Conservation (phyloP, 2,329 filamentous ascomycete species). For the Nothopassalora personata region DNA sequence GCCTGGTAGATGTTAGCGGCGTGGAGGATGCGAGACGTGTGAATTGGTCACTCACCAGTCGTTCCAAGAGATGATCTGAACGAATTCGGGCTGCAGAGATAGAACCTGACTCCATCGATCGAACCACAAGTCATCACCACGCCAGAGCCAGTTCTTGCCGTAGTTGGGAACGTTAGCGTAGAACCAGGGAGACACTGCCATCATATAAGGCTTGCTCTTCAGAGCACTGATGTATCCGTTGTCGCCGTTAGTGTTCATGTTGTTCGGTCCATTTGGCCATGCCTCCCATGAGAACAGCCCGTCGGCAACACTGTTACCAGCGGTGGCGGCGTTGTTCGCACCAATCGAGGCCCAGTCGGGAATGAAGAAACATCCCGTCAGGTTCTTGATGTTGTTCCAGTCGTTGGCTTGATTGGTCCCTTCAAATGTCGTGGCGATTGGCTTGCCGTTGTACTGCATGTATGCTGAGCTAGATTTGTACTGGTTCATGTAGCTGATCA, state of each 20-base stretch:
- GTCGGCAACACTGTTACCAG: constrained; percentile 34
- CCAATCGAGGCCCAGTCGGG: constrained; percentile 46
- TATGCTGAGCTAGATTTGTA: constrained; percentile 44
- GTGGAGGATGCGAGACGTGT: not conserved
- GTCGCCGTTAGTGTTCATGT: constrained; percentile 45
- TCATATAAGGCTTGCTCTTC: constrained; percentile 45
- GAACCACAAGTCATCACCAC: constrained; percentile 57
- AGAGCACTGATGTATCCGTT: constrained; percentile 33
- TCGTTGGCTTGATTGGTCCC: constrained; percentile 39
- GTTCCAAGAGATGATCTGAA: constrained; percentile 56
- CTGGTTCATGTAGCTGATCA: constrained; percentile 42
- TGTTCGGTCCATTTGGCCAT: constrained; percentile 47
- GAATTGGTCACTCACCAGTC: constrained; percentile 43
- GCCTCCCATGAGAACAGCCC: constrained; percentile 45
- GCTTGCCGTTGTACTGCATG: constrained; percentile 45
- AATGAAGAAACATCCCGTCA: constrained; percentile 40
- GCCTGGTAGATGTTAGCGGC: constrained; percentile 1
- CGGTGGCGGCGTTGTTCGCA: constrained; percentile 8
- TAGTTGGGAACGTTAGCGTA: constrained; percentile 53
- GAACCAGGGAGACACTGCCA: constrained; percentile 49
- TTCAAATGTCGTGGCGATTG: constrained; percentile 53
- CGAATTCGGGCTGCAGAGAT: constrained; percentile 46
- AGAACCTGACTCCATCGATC: constrained; percentile 54
- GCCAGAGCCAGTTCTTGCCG: constrained; percentile 59
- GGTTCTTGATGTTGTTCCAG: constrained; percentile 42